Evolutionary conservation across 306 rosid genomes (phyloP).

Genomic region (Quercus aquifolioides): DNA sequence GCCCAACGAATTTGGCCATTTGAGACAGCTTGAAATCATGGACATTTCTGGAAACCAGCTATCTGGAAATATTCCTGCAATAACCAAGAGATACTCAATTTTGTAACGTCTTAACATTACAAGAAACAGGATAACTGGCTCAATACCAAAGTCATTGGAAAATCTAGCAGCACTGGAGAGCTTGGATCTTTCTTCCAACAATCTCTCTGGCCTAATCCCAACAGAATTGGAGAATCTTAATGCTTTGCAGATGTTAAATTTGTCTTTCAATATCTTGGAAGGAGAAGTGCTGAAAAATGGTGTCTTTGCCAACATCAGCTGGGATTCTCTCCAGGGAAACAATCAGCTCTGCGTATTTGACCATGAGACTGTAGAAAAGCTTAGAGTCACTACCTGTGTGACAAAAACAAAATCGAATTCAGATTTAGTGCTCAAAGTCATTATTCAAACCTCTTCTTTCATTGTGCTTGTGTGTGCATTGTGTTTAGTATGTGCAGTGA

Average conservation of each 20-base stretch:
- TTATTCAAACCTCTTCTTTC: no score
- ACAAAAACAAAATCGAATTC: no score
- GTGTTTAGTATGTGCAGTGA: no score
- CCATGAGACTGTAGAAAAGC: background rate
- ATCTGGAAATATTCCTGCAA: no score
- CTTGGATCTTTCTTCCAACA: slow-evolving; percentile 41
- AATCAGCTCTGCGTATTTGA: slow-evolving; percentile 23
- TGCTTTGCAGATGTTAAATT: slow-evolving; percentile 17
- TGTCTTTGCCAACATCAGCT: slow-evolving; percentile 30
- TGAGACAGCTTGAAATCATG: no score
- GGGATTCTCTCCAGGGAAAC: slow-evolving; percentile 30
- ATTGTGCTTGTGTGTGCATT: no score
- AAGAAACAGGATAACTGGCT: slow-evolving; percentile 34
- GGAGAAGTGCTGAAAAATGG: slow-evolving; percentile 32
- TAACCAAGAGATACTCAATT: no score
- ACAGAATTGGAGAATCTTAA: slow-evolving; percentile 24
- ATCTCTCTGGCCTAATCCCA: slow-evolving; percentile 35
- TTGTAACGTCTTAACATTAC: no score
- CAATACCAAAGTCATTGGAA: slow-evolving; percentile 31
- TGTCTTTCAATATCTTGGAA: slow-evolving; percentile 44
- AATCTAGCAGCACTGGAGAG: slow-evolving; percentile 21
- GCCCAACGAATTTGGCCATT: no score
- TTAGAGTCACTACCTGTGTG: no score
- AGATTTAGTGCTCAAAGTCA: no score
- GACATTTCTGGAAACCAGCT: no score